These are phyloP conservation scores for Pichia heedii DNA, from an alignment of 805 yeast species.

Conservation along the genomic window DNA sequence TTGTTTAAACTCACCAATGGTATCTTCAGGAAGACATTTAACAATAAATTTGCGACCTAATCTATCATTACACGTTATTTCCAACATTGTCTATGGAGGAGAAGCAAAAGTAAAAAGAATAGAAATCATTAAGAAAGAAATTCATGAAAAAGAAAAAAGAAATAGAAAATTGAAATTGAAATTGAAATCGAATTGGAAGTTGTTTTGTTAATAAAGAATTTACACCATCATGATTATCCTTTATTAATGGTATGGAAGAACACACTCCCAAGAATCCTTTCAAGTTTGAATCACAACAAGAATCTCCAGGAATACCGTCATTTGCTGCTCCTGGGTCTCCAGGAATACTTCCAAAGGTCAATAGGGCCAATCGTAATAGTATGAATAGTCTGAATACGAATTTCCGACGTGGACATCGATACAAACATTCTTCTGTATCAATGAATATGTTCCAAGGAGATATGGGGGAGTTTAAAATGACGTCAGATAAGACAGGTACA, in stretches of 20 bases:
- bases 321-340: background rate
- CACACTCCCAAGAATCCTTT: background rate
- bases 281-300: background rate
- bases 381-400: background rate
- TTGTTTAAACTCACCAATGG: constrained; percentile 84
- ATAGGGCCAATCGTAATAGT: background rate
- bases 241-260: background rate
- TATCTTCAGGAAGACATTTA: constrained; percentile 77
- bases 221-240: background rate
- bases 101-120: background rate
- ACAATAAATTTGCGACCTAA: constrained; percentile 83
- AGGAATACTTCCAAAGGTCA: background rate
- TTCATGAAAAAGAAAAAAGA: background rate
- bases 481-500: background rate
- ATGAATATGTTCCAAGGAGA: constrained; percentile 75
- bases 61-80: constrained; percentile 66
- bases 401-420: constrained; percentile 81
- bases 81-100: constrained; percentile 42
- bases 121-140: background rate
- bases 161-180: background rate
- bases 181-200: too few relatives aligned
- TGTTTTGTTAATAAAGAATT: too few relatives aligned
- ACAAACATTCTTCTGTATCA: constrained; percentile 92
- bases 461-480: background rate
- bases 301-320: background rate